Conservation (phyloP, 768 basidiomycete genomes). For the Mycena galopus region DNA sequence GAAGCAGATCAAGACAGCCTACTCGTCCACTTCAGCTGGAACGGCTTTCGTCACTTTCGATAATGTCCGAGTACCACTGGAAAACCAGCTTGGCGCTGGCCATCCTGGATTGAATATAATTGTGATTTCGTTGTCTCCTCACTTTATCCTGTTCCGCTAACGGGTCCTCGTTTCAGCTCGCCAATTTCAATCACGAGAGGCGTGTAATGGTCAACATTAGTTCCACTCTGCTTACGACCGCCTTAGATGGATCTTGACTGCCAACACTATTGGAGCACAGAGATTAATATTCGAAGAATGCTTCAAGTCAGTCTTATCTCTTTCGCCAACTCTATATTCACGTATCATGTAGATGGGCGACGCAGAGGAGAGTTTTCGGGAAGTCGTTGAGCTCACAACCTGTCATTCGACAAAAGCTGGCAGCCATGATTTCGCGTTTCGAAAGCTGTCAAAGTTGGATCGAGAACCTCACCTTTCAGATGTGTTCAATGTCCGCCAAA, state of each 20-base stretch:
- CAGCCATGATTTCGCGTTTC: conserved; percentile 76
- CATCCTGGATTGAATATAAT: conserved; percentile 60
- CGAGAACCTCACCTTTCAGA: conserved; percentile 88
- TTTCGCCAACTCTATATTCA: conserved; percentile 17
- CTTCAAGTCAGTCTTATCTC: conserved; percentile 57
- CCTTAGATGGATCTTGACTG: conserved; percentile 87
- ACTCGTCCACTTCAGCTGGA: conserved; percentile 81
- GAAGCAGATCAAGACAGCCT: conserved; percentile 86
- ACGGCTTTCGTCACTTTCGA: conserved; percentile 85
- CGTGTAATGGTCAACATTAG: background rate
- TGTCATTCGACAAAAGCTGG: conserved; percentile 91
- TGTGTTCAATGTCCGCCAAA: conserved; percentile 88
- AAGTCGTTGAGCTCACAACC: conserved; percentile 87
- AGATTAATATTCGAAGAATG: conserved; percentile 67
- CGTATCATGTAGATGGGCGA: conserved; percentile 72
- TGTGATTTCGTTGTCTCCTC: background rate
- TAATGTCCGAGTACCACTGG: conserved; percentile 86
- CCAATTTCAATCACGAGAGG: conserved; percentile 21
- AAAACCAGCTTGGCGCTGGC: conserved; percentile 85
- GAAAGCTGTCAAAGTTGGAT: conserved; percentile 86
- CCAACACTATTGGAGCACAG: conserved; percentile 69
- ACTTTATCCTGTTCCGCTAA: background rate
- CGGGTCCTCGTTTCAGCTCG: conserved; percentile 46
- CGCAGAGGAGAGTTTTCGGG: conserved; percentile 91
- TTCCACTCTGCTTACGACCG: conserved; percentile 43